These are phyloP conservation scores for Marasmius oreades DNA, from an alignment of 1,284 basidiomycete genomes.

Conservation along the genomic window DNA sequence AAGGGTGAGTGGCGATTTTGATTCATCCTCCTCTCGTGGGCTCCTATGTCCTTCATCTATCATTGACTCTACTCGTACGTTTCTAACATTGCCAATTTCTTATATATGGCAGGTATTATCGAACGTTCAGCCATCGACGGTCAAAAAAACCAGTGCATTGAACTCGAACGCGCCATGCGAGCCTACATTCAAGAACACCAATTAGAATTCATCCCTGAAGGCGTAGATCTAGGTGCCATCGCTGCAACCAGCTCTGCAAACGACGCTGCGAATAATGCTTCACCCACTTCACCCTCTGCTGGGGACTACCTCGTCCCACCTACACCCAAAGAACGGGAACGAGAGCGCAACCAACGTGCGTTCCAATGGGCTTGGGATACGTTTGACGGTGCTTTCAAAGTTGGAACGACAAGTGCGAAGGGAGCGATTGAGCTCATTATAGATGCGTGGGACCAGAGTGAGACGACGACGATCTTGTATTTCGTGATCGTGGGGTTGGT, in stretches of 20 bases:
- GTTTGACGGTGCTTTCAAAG: conserved; percentile 67
- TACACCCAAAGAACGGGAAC: conserved; percentile 47
- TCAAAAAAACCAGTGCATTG: conserved; percentile 85
- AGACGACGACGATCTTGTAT: conserved; percentile 64
- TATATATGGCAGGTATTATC: conserved; percentile 70
- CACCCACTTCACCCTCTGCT: neutral
- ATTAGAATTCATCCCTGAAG: conserved; percentile 86
- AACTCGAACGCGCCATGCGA: conserved; percentile 84
- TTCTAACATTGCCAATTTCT: neutral
- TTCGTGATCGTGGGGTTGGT: conserved; percentile 71
- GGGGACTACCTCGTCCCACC: conserved; percentile 11
- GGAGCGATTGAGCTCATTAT: conserved; percentile 71
- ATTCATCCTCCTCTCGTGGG: too few relatives aligned
- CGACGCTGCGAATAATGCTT: conserved; percentile 7
- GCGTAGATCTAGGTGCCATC: conserved; percentile 50
- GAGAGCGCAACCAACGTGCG: conserved; percentile 64
- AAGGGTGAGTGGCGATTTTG: conserved; percentile 57
- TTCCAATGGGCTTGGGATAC: conserved; percentile 87
- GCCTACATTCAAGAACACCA: conserved; percentile 86
- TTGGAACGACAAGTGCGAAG: conserved; percentile 62
- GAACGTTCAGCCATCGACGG: conserved; percentile 93
- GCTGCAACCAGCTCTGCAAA: conserved; percentile 29
- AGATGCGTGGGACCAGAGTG: conserved; percentile 73
- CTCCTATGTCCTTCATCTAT: neutral
- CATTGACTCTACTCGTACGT: neutral